A percentile compares a stretch with the other conserved stretches of the same genome.
phyloP scores from a whole-genome alignment of 345 rosid species.

The Jatropha curcas region DNA sequence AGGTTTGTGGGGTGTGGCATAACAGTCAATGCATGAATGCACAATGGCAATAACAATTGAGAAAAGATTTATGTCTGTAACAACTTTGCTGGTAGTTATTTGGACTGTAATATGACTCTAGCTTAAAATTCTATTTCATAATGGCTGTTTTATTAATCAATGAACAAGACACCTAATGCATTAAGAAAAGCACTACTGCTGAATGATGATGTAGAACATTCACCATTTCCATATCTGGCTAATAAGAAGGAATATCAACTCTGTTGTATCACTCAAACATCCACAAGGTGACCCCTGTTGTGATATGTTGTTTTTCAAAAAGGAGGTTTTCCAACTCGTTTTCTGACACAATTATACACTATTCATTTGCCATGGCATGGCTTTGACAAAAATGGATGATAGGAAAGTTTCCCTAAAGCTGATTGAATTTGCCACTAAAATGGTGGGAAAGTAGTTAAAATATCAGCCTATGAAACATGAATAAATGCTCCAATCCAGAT shows the following conservation, averaged over 20 bases:
- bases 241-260: conserved; percentile 35
- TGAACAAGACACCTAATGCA: not conserved
- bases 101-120: not conserved
- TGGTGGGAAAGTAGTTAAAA: not conserved
- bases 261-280: conserved; percentile 38
- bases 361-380: too few relatives aligned
- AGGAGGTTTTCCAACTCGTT: too few relatives aligned
- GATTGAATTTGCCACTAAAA: not conserved
- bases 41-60: not conserved
- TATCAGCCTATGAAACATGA: not conserved
- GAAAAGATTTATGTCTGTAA: not conserved
- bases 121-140: not conserved
- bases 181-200: not conserved
- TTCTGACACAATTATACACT: too few relatives aligned
- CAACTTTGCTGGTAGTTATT: not conserved
- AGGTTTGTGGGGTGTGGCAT: not conserved
- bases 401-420: too few relatives aligned
- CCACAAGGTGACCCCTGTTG: conserved; percentile 33
- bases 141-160: not conserved
- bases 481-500: not conserved
- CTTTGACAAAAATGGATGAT: too few relatives aligned
- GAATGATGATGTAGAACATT: conserved; percentile 26
- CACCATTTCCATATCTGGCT: conserved; percentile 33
- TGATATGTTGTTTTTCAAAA: too few relatives aligned
- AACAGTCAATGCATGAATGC: too few relatives aligned